phyloP scores from a whole-genome alignment of 2,329 filamentous ascomycete species.

The Calcarisporium arbuscula region DNA sequence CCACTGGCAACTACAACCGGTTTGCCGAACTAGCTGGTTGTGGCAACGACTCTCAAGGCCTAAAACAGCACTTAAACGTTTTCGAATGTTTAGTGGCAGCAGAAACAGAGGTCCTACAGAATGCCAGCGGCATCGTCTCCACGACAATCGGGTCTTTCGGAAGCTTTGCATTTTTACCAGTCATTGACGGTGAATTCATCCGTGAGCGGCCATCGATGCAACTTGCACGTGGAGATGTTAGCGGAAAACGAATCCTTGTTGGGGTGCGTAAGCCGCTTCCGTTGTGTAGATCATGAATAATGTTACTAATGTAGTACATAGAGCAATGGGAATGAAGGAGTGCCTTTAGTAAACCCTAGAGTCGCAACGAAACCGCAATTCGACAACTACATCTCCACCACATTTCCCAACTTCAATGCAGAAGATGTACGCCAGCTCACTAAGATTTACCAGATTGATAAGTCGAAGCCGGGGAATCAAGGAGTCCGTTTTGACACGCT shows the following conservation, averaged over 20 bases:
- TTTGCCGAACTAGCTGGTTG: slow-evolving; percentile 29
- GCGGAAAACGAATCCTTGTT: slow-evolving; percentile 25
- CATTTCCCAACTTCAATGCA: slow-evolving; percentile 26
- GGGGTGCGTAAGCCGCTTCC: slow-evolving; percentile 14
- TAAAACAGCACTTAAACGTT: slow-evolving; percentile 13
- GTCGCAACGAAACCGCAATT: slow-evolving; percentile 25
- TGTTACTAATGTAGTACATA: slow-evolving; percentile 6
- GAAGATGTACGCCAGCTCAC: slow-evolving; percentile 25
- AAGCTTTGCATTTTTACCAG: slow-evolving; percentile 30
- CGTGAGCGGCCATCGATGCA: slow-evolving; percentile 20
- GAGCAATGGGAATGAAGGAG: slow-evolving; percentile 32
- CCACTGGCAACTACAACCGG: slow-evolving; percentile 24
- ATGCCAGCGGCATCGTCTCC: slow-evolving; percentile 26
- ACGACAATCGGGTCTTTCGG: slow-evolving; percentile 16
- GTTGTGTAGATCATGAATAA: neutral
- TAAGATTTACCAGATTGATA: slow-evolving; percentile 19
- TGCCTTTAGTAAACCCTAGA: slow-evolving; percentile 27
- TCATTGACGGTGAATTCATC: slow-evolving; percentile 29
- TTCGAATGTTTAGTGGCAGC: slow-evolving; percentile 28
- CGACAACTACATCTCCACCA: slow-evolving; percentile 20
- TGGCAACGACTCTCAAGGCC: neutral
- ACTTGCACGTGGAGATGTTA: slow-evolving; percentile 21
- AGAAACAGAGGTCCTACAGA: slow-evolving; percentile 26
- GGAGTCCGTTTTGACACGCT: slow-evolving; percentile 28
- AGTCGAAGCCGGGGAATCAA: slow-evolving; percentile 15